Base-by-base conservation (phyloP, 140 eudicot species). In the Ambrosia hybrid region DNA sequence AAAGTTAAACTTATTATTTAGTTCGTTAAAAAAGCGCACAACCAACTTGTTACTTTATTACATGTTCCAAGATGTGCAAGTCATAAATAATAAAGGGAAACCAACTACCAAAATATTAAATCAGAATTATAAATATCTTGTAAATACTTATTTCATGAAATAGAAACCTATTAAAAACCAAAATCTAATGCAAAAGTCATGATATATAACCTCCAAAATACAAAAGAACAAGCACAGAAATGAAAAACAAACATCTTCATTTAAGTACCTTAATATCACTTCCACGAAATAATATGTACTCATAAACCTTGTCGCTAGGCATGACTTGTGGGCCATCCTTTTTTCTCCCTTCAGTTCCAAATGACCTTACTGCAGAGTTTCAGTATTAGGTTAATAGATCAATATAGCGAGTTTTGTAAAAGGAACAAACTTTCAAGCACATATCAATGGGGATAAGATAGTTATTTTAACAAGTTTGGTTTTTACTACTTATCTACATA, bases 271-370 rank as follows among this genome's bases (percentile, higher is more conserved):
- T 92, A 37, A 92, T 92, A 78, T 92, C 98, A 76, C 83, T 87
- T 57, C 95, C 98, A 74, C 96, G 95, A 69, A 92, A 92, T 52
- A 92, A 84, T 68, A 92, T 92, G 82, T 84, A 89, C 33, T 89
- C 96, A 60, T 87, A 92, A 48, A 89, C 91, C 78, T 81, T 89
- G 80, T 92, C 98, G 68, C 87, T 82, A 8, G 96, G 91, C 76
- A 88, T 85, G 81, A 92, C 76, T 81, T 92, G 96, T 33, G 87
- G 91, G 12, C 96, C 98, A 87, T 87, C 92, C 55, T 82, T 83
- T 71, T 79, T 92, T 39, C 98, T 72, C 60, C 98, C 98, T 81
- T 92, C 98, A 67, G 91, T 92, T 67, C 96, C 98, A 79, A 74
- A 89, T 11, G 95, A 87, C 72, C 87, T 85, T 63, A 92, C 98